These are phyloP conservation scores for Pseudonitzschia pungens DNA, from an alignment of 108 stramenopile species.

Conservation along the genomic window DNA sequence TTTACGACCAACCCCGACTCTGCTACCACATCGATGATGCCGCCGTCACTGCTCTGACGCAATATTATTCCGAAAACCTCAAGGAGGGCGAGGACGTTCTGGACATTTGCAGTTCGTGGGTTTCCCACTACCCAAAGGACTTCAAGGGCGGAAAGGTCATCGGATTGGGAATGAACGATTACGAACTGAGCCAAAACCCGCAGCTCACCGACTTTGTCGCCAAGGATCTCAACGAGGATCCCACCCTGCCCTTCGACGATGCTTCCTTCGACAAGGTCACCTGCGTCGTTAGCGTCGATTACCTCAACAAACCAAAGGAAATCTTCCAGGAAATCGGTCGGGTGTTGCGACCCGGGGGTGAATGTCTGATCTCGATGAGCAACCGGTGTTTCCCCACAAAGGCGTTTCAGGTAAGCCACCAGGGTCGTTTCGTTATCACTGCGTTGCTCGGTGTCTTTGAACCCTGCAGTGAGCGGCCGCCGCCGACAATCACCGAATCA, in stretches of 20 bases:
- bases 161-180: conserved; percentile 92
- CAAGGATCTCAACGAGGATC: conserved; percentile 87
- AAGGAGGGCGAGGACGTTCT: conserved; percentile 86
- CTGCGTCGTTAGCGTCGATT: conserved; percentile 93
- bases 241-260: conserved; percentile 85
- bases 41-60: conserved; percentile 73
- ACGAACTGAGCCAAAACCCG: conserved; percentile 86
- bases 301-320: conserved; percentile 79
- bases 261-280: conserved; percentile 90
- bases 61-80: conserved; percentile 75
- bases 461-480: no score
- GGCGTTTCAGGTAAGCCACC: conserved; percentile 28
- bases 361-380: conserved; percentile 85
- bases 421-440: neutral
- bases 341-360: conserved; percentile 89
- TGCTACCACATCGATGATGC: conserved; percentile 83
- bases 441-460: neutral
- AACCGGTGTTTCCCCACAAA: conserved; percentile 81
- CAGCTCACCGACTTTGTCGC: conserved; percentile 83
- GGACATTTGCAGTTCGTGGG: conserved; percentile 93
- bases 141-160: conserved; percentile 77
- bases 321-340: conserved; percentile 87
- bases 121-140: conserved; percentile 83
- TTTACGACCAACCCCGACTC: conserved; percentile 75
- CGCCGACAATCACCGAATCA: no score